These are phyloP conservation scores for Ceratobasidium sp. DNA, from an alignment of 1,284 basidiomycete species.

Conservation along the genomic window DNA sequence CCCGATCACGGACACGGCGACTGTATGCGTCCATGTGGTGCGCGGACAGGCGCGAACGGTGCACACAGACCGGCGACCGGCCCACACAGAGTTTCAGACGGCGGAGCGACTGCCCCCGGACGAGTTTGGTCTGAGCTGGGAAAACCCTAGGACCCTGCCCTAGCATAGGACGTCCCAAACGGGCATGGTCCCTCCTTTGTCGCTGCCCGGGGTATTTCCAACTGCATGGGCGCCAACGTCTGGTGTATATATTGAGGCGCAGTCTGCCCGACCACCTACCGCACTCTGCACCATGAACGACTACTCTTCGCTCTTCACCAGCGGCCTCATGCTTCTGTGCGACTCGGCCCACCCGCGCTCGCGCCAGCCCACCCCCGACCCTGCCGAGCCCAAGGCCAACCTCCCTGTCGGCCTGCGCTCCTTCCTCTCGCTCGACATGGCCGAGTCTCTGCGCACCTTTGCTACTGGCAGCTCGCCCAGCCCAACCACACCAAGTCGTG, in stretches of 20 bases:
- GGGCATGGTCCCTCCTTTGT: background rate
- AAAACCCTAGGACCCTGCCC: background rate
- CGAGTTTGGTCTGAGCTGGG: background rate
- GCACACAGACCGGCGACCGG: background rate
- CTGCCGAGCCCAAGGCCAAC: slow-evolving; percentile 15
- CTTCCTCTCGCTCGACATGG: slow-evolving; percentile 46
- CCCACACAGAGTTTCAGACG: background rate
- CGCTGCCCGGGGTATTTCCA: background rate
- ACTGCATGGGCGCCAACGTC: background rate
- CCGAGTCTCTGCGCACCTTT: slow-evolving; percentile 40
- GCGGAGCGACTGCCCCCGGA: slow-evolving; percentile 1
- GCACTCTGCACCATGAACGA: slow-evolving; percentile 26
- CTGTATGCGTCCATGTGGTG: background rate
- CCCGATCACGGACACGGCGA: slow-evolving; percentile 22
- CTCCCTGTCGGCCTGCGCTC: slow-evolving; percentile 19
- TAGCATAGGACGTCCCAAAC: background rate
- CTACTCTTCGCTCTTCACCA: slow-evolving; percentile 48
- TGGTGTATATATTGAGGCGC: slow-evolving; percentile 21
- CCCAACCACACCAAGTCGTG: slow-evolving; percentile 8
- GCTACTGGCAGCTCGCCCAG: background rate
- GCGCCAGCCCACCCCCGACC: slow-evolving; percentile 4
- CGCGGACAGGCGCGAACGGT: background rate
- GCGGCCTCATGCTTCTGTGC: slow-evolving; percentile 45
- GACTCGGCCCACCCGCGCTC: slow-evolving; percentile 10
- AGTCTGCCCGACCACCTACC: background rate